Conservation (phyloP, 73 alveolate genomes). For the Stentor coeruleus region DNA sequence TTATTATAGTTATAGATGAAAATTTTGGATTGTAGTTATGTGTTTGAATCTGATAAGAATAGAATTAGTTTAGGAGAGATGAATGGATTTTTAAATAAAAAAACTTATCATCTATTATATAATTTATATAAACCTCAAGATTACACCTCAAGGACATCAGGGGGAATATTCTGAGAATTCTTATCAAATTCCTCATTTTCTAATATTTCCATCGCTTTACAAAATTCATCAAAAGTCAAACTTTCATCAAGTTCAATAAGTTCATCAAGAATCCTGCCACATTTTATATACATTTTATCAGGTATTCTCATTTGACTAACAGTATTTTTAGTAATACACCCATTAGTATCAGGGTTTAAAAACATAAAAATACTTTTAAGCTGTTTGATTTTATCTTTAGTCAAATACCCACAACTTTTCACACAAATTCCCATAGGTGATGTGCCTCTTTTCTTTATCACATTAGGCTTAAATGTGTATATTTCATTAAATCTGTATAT, state of each 20-base stretch:
- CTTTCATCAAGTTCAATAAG: conserved; percentile 1
- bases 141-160: no score
- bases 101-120: no score
- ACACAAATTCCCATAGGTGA: not conserved
- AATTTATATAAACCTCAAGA: no score
- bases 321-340: not conserved
- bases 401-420: not conserved
- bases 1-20: no score
- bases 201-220: not conserved
- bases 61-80: no score
- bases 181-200: no score
- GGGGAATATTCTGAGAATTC: no score
- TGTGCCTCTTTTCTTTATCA: not conserved
- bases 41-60: no score
- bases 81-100: no score
- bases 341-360: not conserved
- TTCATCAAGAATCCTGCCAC: not conserved
- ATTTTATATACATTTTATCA: not conserved
- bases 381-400: no score
- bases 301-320: not conserved
- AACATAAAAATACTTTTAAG: no score
- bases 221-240: not conserved
- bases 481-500: not conserved
- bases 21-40: no score
- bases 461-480: not conserved